These are phyloP conservation scores for Aspergillus niger DNA, from an alignment of 2,329 filamentous ascomycete species.

Conservation along the genomic window DNA sequence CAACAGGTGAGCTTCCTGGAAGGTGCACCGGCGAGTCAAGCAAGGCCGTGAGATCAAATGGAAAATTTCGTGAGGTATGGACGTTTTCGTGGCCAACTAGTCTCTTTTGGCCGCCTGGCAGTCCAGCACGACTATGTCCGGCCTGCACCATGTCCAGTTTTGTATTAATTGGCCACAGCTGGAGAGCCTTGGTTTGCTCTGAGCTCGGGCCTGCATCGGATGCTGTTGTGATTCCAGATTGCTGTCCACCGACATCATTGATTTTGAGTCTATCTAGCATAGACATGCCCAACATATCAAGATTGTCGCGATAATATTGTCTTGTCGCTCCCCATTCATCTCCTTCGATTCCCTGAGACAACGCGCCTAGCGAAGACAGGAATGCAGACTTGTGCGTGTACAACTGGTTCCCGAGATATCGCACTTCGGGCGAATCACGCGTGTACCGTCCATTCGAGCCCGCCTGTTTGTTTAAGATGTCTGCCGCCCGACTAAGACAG, in stretches of 20 bases:
- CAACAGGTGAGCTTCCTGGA: conserved; percentile 34
- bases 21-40: conserved; percentile 27
- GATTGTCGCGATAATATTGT: conserved; percentile 46
- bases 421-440: conserved; percentile 45
- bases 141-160: conserved; percentile 16
- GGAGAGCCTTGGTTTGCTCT: conserved; percentile 21
- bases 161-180: conserved; percentile 19
- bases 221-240: conserved; percentile 23
- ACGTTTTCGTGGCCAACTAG: conserved; percentile 20
- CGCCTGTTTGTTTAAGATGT: conserved; percentile 45
- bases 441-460: conserved; percentile 39
- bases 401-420: conserved; percentile 44
- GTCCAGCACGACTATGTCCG: conserved; percentile 11
- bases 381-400: conserved; percentile 47
- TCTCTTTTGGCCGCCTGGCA: conserved; percentile 23
- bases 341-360: conserved; percentile 42
- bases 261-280: conserved; percentile 40
- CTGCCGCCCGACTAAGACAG: conserved; percentile 46
- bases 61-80: conserved; percentile 26
- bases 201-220: conserved; percentile 27
- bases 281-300: conserved; percentile 43
- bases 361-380: conserved; percentile 43
- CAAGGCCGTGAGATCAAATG: conserved; percentile 25
- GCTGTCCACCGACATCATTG: conserved; percentile 21
- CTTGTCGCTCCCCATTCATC: conserved; percentile 40